These are phyloP conservation scores for Dryas alaskensis DNA, from an alignment of 306 rosid genomes.

Conservation along the genomic window DNA sequence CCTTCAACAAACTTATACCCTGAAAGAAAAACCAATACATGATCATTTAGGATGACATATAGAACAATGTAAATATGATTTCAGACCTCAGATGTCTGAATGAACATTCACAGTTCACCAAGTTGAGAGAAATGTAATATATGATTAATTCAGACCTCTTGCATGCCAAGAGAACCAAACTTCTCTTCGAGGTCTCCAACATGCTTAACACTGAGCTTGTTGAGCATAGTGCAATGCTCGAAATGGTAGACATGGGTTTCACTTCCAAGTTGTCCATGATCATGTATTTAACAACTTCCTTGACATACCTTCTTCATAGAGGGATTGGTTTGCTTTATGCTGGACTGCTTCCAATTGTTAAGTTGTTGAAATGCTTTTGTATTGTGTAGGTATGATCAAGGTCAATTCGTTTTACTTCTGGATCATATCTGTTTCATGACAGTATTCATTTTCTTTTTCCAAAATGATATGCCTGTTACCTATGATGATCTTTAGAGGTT, in stretches of 20 bases:
- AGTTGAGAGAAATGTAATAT: no score
- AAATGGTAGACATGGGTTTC: conserved; percentile 27
- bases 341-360: conserved; percentile 95
- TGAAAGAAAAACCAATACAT: no score
- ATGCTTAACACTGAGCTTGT: conserved; percentile 20
- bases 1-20: no score
- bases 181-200: conserved; percentile 23
- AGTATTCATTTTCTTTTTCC: neutral
- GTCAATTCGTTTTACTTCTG: conserved; percentile 35
- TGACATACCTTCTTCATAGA: conserved; percentile 64
- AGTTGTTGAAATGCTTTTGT: conserved; percentile 98
- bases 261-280: conserved; percentile 39
- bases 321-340: conserved; percentile 98
- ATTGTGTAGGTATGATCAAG: conserved; percentile 96
- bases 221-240: conserved; percentile 3
- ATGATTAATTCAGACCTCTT: conserved; percentile 19
- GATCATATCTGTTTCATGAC: conserved; percentile 12
- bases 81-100: no score
- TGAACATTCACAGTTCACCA: no score
- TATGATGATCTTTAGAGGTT: conserved; percentile 7
- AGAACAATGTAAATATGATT: no score
- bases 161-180: conserved; percentile 14
- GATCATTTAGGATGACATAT: no score
- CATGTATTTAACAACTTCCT: conserved; percentile 30
- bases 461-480: neutral